phyloP scores from a whole-genome alignment of 2,329 filamentous ascomycete species.

The Diplodia scrobiculata region DNA sequence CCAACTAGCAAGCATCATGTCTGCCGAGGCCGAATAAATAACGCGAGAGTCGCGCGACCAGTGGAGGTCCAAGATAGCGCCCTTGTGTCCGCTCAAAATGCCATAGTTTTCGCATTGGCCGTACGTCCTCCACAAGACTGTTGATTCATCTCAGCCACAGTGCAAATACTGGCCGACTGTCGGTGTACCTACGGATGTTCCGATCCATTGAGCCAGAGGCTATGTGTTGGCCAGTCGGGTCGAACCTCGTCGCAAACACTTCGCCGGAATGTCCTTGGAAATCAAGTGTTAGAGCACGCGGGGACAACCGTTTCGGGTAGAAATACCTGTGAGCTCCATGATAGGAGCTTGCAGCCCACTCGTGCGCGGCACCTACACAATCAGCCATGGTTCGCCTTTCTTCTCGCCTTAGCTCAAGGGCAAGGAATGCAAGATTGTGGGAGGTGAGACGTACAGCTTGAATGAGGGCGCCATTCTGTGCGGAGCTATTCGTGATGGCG shows the following conservation, averaged over 20 bases:
- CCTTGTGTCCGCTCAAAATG: slow-evolving; percentile 81
- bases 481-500: slow-evolving; percentile 59
- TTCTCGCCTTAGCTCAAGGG: slow-evolving; percentile 34
- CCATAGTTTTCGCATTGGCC: slow-evolving; percentile 95
- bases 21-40: slow-evolving; percentile 88
- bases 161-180: slow-evolving; percentile 24
- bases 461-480: slow-evolving; percentile 64
- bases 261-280: slow-evolving; percentile 69
- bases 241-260: slow-evolving; percentile 87
- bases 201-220: slow-evolving; percentile 96
- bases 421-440: slow-evolving; percentile 3
- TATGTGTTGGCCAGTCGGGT: slow-evolving; percentile 82
- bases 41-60: slow-evolving; percentile 95
- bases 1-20: slow-evolving; percentile 92
- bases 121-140: slow-evolving; percentile 91
- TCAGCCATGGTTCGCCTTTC: slow-evolving; percentile 37
- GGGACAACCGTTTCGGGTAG: background rate
- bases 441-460: slow-evolving; percentile 60
- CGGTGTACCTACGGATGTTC: slow-evolving; percentile 68
- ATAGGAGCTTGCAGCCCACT: slow-evolving; percentile 85
- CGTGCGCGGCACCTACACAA: slow-evolving; percentile 69
- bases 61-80: slow-evolving; percentile 86
- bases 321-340: slow-evolving; percentile 83
- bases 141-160: slow-evolving; percentile 32
- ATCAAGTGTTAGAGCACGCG: slow-evolving; percentile 30